Evolutionary conservation across 169 alveolate genomes (phyloP).

Genomic region (Cryptosporidium viatorum): DNA sequence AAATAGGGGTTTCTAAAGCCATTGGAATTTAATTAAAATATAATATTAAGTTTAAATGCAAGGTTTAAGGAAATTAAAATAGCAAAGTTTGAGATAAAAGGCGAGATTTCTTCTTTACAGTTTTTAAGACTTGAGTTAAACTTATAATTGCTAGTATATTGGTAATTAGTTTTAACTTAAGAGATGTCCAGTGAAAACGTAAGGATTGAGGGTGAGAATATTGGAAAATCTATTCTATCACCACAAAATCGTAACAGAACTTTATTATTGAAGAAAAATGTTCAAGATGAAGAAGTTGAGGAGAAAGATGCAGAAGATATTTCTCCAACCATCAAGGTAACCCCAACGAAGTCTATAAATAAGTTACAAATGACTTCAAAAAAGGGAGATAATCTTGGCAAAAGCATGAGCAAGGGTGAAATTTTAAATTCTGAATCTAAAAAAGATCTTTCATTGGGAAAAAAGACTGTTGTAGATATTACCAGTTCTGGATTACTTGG

Average conservation of each 20-base stretch:
- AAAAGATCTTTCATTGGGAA: constrained; percentile 1
- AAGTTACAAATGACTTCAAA: background rate
- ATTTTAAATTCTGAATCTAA: background rate
- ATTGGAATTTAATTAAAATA: background rate
- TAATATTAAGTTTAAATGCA: background rate
- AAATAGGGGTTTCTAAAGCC: background rate
- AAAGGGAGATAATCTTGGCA: background rate
- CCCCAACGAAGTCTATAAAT: background rate
- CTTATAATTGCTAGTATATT: background rate
- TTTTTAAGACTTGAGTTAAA: background rate
- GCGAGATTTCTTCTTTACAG: background rate
- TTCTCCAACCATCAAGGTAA: constrained; percentile 22
- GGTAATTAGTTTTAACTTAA: background rate
- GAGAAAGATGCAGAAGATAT: background rate
- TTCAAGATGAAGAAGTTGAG: background rate
- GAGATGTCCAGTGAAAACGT: constrained; percentile 52
- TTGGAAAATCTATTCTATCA: constrained; percentile 35
- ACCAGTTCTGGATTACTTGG: constrained; percentile 25
- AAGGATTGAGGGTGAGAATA: constrained; percentile 8
- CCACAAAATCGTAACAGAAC: constrained; percentile 56
- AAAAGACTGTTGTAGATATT: background rate
- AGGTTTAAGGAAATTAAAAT: no score
- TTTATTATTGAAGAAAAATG: constrained; percentile 21
- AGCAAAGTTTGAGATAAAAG: background rate
- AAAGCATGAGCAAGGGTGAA: constrained; percentile 1